Conservation (phyloP, 2,329 filamentous ascomycete species). For the Fusarium globosum region DNA sequence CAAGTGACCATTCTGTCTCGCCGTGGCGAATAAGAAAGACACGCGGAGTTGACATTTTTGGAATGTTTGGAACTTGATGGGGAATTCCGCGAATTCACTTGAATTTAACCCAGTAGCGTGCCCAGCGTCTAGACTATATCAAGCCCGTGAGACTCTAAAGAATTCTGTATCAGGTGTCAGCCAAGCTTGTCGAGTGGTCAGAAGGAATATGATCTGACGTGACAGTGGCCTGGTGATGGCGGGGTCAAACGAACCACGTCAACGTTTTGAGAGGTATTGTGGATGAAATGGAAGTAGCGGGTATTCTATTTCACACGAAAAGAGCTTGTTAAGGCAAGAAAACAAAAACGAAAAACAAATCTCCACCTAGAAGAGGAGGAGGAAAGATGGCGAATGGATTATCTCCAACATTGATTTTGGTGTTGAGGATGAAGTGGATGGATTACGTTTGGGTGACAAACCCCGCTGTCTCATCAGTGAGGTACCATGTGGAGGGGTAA, state of each 20-base stretch:
- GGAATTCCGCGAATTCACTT: neutral
- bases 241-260: slow-evolving; percentile 13
- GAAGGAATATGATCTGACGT: slow-evolving; percentile 28
- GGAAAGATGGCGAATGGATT: neutral
- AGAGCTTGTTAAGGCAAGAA: neutral
- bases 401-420: slow-evolving; percentile 26
- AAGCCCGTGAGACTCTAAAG: neutral
- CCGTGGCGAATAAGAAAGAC: slow-evolving; percentile 90
- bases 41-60: slow-evolving; percentile 65
- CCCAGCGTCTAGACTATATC: neutral
- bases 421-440: slow-evolving; percentile 26
- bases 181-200: neutral
- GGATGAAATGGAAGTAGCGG: neutral
- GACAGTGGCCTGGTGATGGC: slow-evolving; percentile 5
- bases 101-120: neutral
- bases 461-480: slow-evolving; percentile 25
- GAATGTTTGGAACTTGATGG: slow-evolving; percentile 16
- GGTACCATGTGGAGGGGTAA: slow-evolving; percentile 7
- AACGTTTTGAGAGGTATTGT: neutral
- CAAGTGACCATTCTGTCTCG: slow-evolving; percentile 95
- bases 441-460: slow-evolving; percentile 36
- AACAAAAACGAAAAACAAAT: neutral
- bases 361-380: neutral
- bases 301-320: neutral
- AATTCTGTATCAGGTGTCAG: neutral